phyloP scores from a whole-genome alignment of 2,329 filamentous ascomycete genomes.

The Coniella vitis region DNA sequence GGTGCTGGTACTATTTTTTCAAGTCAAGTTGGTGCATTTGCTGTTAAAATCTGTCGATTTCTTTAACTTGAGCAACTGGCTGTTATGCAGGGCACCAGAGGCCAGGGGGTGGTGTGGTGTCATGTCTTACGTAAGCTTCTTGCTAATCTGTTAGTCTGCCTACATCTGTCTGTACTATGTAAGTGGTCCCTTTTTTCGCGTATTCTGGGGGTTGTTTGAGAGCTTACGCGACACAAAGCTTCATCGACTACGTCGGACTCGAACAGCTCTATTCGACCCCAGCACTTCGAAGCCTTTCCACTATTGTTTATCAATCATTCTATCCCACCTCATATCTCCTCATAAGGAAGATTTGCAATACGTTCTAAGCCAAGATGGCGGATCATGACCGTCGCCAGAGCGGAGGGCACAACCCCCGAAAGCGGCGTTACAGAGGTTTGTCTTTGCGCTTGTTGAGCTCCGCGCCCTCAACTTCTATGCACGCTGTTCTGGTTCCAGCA shows the following conservation, averaged over 20 bases:
- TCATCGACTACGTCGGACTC: background rate
- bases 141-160: too few species aligned
- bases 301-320: background rate
- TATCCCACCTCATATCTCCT: background rate
- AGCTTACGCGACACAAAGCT: conserved; percentile 1
- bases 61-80: too few species aligned
- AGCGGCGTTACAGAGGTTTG: conserved; percentile 74
- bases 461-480: background rate
- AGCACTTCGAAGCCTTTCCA: background rate
- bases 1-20: too few species aligned
- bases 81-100: too few species aligned
- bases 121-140: too few species aligned
- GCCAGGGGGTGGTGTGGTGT: too few species aligned
- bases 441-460: conserved; percentile 3
- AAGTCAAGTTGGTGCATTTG: too few species aligned
- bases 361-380: conserved; percentile 35
- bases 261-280: conserved; percentile 3
- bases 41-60: too few species aligned
- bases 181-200: background rate
- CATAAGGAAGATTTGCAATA: too few species aligned
- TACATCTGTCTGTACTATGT: background rate
- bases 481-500: background rate
- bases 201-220: background rate
- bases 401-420: conserved; percentile 56
- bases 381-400: conserved; percentile 52